Conservation (phyloP, 1,139 yeast species). For the Hanseniaspora sp. region DNA sequence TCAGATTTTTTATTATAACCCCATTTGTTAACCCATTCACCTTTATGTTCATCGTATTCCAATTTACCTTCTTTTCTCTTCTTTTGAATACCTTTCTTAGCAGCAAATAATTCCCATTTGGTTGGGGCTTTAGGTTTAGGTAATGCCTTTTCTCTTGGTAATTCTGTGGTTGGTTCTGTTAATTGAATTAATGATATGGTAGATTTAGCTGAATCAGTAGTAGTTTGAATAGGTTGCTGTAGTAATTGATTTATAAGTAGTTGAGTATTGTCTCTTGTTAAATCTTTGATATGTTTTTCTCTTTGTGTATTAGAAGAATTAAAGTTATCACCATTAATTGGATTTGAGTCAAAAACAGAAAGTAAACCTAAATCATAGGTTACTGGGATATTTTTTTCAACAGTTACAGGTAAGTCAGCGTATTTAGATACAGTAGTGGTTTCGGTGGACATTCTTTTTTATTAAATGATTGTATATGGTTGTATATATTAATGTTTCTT, state of each 20-base stretch:
- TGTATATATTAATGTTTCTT: background rate
- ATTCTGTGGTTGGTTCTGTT: conserved; percentile 70
- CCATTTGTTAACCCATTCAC: conserved; percentile 98
- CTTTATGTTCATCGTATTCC: conserved; percentile 78
- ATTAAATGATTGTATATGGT: background rate
- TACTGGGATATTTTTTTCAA: conserved; percentile 79
- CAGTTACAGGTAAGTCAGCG: conserved; percentile 52
- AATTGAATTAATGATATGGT: conserved; percentile 72
- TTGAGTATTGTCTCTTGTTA: conserved; percentile 90
- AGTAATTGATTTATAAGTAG: conserved; percentile 78
- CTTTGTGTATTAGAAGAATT: conserved; percentile 40
- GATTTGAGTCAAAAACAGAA: conserved; percentile 77
- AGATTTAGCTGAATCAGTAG: conserved; percentile 67
- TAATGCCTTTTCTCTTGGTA: conserved; percentile 91
- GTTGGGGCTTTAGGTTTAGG: conserved; percentile 89
- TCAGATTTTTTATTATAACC: conserved; percentile 79
- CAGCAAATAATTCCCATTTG: conserved; percentile 95
- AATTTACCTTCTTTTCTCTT: conserved; percentile 83
- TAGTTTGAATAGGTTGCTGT: conserved; percentile 75
- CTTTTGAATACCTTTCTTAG: conserved; percentile 84
- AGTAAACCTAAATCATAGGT: conserved; percentile 77
- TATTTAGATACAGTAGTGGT: conserved; percentile 19
- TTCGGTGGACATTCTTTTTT: conserved; percentile 20
- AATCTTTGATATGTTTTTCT: conserved; percentile 53
- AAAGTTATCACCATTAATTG: conserved; percentile 52